Evolutionary conservation across 139 green algal species (phyloP), one percentile per base, ranked within the genome.

Genomic region (Auxenochlorella pyrenoidosa): DNA sequence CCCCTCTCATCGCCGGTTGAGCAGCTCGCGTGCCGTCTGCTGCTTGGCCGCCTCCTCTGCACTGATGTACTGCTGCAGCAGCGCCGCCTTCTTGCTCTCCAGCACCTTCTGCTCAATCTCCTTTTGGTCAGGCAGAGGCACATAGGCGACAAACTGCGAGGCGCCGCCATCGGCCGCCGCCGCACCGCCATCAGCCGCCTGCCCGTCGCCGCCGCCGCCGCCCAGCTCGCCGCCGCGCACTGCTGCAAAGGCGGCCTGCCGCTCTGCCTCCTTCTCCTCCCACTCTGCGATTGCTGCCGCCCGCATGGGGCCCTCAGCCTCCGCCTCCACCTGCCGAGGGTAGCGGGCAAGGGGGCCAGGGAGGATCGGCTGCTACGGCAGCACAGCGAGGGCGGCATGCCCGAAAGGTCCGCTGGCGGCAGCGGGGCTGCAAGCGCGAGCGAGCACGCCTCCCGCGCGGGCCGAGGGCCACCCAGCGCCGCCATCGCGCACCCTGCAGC

Each of bases 81-180:
- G 90, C 66, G 96, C 94, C 28, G 88, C 77, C 87, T 99, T 99
- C 92, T 99, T 99, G 91, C 96, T 97, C 83, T 97, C 91, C 85
- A 99, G 83, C 68, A 99, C 94, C 41, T 91, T 90, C 63, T 88
- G 79, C 94, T 99, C 97, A 83, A 99, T 99, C 75, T 97, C 94
- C 79, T 97, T 94, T 70, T 97, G 88, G 72, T 99, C 97, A 0
- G 97, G 97, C 75, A 99, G 91, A 22, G 97, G 94, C 75, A 99
- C 97, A 86, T 98, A 98, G 1, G 97, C 96, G 41, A 98, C 94
- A 91, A 97, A 99, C 89, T 95, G 92, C 32, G 58, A 73, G 34
- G 54, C 78, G 12, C 70, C 70, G 70, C 75, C 70, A 34, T 89
- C 58, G 66, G 21, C 71, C n/a, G n/a, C 73, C 60, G 30, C 83